A percentile compares a stretch with the other conserved stretches of the same genome.
Conservation (phyloP, 1,284 basidiomycete species). For the Blastosporella zonata region DNA sequence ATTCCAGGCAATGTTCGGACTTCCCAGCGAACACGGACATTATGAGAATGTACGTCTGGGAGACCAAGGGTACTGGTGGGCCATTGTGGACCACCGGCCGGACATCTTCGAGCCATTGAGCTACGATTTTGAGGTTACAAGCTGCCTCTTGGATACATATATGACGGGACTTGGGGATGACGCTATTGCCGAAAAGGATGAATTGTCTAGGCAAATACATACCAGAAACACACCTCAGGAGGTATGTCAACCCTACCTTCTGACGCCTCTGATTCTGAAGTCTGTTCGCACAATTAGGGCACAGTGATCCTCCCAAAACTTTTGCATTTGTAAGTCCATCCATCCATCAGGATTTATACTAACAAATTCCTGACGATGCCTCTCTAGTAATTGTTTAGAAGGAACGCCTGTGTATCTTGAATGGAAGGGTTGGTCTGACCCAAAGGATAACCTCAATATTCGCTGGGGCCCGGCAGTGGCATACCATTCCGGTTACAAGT, state of each 20-base stretch:
- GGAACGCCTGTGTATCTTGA: conserved; percentile 40
- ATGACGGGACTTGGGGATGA: conserved; percentile 39
- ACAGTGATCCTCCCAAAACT: conserved; percentile 41
- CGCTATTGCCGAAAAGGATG: conserved; percentile 31
- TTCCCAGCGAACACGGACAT: conserved; percentile 31
- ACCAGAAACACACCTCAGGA: conserved; percentile 36
- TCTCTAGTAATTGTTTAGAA: conserved; percentile 43
- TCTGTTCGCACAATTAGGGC: conserved; percentile 23
- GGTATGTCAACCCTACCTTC: conserved; percentile 17
- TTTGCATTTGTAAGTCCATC: conserved; percentile 42
- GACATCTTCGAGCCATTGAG: conserved; percentile 41
- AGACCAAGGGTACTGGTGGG: conserved; percentile 54
- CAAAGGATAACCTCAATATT: conserved; percentile 32
- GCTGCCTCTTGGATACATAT: conserved; percentile 46
- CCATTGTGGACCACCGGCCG: conserved; percentile 40
- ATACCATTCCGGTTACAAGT: conserved; percentile 47
- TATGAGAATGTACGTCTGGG: conserved; percentile 44
- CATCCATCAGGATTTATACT: background rate
- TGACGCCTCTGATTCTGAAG: background rate
- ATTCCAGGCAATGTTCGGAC: conserved; percentile 44
- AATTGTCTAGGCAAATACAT: conserved; percentile 35
- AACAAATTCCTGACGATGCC: background rate
- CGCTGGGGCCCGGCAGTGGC: conserved; percentile 43
- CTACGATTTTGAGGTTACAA: conserved; percentile 47
- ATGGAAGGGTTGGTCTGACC: conserved; percentile 45